Evolutionary conservation across 345 rosid species (phyloP).

Genomic region (Erucastrum elatum): DNA sequence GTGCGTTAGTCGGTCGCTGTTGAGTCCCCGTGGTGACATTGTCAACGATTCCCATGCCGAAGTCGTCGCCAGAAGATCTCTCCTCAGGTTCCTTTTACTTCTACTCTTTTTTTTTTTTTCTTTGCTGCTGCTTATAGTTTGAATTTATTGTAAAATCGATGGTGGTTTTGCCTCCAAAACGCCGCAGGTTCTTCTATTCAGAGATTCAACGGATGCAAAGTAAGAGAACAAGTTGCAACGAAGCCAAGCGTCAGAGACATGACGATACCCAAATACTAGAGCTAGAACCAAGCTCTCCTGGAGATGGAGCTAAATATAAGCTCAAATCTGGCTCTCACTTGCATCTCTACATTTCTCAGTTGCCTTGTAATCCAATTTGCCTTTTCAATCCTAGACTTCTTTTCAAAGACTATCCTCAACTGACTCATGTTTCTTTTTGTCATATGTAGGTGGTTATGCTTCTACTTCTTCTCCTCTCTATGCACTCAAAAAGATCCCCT

Average conservation of each 20-base stretch:
- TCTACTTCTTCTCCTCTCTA: conserved; percentile 46
- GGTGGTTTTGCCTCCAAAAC: conserved; percentile 2
- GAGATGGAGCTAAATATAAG: conserved; percentile 41
- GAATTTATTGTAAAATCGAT: not conserved
- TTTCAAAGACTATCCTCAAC: not conserved
- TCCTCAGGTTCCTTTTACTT: conserved; percentile 50
- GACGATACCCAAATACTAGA: conserved; percentile 41
- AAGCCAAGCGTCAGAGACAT: conserved; percentile 28
- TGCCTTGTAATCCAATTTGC: conserved; percentile 66
- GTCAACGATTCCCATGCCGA: conserved; percentile 94
- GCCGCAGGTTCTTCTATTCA: conserved; percentile 61
- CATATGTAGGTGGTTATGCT: conserved; percentile 63
- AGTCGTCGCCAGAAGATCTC: conserved; percentile 76
- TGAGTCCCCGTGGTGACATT: conserved; percentile 73
- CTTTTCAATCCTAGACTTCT: not conserved
- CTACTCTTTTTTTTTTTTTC: too few species aligned
- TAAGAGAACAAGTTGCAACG: conserved; percentile 17
- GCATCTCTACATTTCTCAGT: conserved; percentile 82
- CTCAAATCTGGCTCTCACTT: conserved; percentile 64
- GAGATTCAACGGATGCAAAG: conserved; percentile 52
- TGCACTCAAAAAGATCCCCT: conserved; percentile 39
- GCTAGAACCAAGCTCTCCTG: conserved; percentile 34
- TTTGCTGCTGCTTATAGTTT: not conserved
- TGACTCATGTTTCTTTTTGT: not conserved
- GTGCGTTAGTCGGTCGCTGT: conserved; percentile 60